Conservation (phyloP, 139 green algal genomes). For the Auxenochlorella pyrenoidosa region DNA sequence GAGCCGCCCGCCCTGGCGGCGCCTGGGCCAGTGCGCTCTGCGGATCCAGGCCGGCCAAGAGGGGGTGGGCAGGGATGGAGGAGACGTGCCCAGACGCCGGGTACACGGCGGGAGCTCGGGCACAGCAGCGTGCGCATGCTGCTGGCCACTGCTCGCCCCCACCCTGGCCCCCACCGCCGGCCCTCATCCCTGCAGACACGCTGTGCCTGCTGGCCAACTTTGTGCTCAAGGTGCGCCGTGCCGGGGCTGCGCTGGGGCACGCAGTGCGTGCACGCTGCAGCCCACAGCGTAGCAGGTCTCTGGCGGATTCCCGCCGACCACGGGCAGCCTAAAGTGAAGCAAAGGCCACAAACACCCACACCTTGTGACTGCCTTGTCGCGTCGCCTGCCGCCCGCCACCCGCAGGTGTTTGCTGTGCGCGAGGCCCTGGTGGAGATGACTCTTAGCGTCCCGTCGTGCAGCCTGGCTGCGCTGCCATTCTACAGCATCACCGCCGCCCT, state of each 20-base stretch:
- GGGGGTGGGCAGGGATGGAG: too few species aligned
- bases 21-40: too few species aligned
- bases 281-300: background rate
- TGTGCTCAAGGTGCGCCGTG: conserved; percentile 35
- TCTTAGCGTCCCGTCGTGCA: background rate
- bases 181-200: conserved; percentile 25
- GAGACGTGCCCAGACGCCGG: too few species aligned
- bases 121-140: too few species aligned
- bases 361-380: too few species aligned
- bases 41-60: too few species aligned
- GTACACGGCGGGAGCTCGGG: too few species aligned
- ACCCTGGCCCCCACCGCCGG: too few species aligned
- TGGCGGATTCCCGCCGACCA: background rate
- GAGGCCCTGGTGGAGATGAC: conserved; percentile 2
- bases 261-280: background rate
- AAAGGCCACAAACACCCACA: too few species aligned
- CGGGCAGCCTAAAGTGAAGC: background rate
- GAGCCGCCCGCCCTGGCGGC: background rate
- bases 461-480: background rate
- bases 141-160: too few species aligned
- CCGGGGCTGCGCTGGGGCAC: background rate
- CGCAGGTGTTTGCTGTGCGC: conserved; percentile 12
- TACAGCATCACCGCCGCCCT: background rate
- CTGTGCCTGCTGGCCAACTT: conserved; percentile 51
- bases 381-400: too few species aligned